Base-by-base conservation (phyloP, 23 red algal genomes). In the Gracilaria caudata region DNA sequence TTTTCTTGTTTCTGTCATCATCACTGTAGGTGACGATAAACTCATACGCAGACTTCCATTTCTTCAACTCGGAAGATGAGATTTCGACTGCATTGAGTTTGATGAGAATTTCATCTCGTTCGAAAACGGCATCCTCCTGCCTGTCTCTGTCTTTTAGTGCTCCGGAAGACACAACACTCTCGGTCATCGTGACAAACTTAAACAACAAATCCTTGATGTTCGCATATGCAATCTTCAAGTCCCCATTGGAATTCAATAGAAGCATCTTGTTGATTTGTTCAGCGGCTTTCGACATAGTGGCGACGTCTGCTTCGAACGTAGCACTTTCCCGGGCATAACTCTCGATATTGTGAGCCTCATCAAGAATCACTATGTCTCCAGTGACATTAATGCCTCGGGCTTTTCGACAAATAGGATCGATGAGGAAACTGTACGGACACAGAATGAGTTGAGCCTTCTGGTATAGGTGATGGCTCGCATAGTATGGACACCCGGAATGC, bases 281-380 rank as follows among this genome's bases (percentile, higher is more conserved):
- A 9, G 70, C 70, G 4, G 70, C 70, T 29, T 14, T 32, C 28
- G 70, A 75, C 39, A 75, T 43, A 14, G 7, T 29, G 6, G 70
- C 70, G 28, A 75, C 40, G 25, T 75, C 43, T 9, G 43, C 70
- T 24, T 75, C 70, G 24, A 75, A 75, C 7, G 29, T 46, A 34
- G 70, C 70, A 47, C 70, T 75, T 75, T 93, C 95, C 11, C 83
- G 64, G 37, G 84, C 92, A 59, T 83, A 59, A 26, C 89, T 89
- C 77, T 94, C 90, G 17, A 97, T 93, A 64, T 97, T 97, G 87
- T 97, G 95, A 0, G 90, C 95, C 66, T 97, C 95, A 51, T 97
- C 90, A 37, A 97, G 60, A 37, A 97, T 94, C 0, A 94, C 73
- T 10, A 97, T 58, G 54, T 91, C 86, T 20, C 88, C 89, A 20